These are phyloP conservation scores for Chaetomiaceae sp. DNA, from an alignment of 2,329 filamentous ascomycete genomes.

Conservation along the genomic window DNA sequence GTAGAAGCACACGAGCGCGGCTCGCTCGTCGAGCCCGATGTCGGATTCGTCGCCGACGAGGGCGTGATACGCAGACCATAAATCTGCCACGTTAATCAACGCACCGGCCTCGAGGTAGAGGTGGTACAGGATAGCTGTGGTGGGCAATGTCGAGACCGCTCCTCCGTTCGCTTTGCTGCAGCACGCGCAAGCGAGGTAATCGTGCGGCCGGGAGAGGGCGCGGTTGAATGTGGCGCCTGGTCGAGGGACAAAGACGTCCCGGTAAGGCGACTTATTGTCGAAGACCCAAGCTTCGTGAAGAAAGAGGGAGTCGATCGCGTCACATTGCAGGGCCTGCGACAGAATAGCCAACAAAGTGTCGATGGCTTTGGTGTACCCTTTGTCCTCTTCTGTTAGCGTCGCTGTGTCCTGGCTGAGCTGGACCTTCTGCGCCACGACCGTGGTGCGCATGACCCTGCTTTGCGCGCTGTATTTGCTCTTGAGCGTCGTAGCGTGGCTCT, in stretches of 20 bases:
- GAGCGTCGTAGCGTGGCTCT: slow-evolving; percentile 44
- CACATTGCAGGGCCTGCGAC: slow-evolving; percentile 31
- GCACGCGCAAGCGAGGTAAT: slow-evolving; percentile 70
- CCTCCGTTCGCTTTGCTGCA: slow-evolving; percentile 47
- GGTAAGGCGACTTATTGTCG: slow-evolving; percentile 62
- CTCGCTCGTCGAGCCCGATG: slow-evolving; percentile 44
- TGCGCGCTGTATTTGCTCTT: slow-evolving; percentile 71
- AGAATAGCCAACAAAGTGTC: slow-evolving; percentile 49
- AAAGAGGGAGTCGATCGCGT: slow-evolving; percentile 42
- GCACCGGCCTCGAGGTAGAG: slow-evolving; percentile 71
- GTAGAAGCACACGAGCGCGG: slow-evolving; percentile 72
- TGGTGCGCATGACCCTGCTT: slow-evolving; percentile 65
- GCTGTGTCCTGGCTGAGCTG: slow-evolving; percentile 71
- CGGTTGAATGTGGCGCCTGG: slow-evolving; percentile 66
- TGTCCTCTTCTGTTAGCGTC: slow-evolving; percentile 63
- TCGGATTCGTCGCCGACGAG: slow-evolving; percentile 47
- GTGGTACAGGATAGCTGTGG: slow-evolving; percentile 69
- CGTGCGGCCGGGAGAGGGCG: slow-evolving; percentile 64
- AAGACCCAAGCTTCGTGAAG: slow-evolving; percentile 72
- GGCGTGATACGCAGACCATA: slow-evolving; percentile 70
- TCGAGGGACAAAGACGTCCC: slow-evolving; percentile 68
- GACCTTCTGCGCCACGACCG: slow-evolving; percentile 74
- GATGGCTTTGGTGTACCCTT: slow-evolving; percentile 61
- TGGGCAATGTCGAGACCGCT: slow-evolving; percentile 56
- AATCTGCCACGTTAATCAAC: slow-evolving; percentile 71